phyloP scores from a whole-genome alignment of 257 asterid species.

The Ophiorrhiza pumila region DNA sequence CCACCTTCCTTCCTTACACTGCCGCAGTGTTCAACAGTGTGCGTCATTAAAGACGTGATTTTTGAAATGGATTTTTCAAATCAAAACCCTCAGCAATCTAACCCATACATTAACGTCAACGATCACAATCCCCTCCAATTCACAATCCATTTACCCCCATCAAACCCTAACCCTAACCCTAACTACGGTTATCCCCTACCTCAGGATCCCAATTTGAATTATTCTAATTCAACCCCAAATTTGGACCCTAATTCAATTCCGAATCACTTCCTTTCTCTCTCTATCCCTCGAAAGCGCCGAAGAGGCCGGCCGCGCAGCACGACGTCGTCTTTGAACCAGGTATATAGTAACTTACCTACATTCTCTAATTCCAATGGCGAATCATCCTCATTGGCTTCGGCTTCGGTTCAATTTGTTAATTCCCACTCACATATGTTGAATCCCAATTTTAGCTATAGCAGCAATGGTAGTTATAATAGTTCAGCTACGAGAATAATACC shows the following conservation, averaged over 20 bases:
- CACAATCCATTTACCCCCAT: conserved; percentile 42
- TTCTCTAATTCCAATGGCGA: conserved; percentile 28
- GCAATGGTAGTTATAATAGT: conserved; percentile 19
- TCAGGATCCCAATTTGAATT: conserved; percentile 20
- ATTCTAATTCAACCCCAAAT: conserved; percentile 26
- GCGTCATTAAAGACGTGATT: background rate
- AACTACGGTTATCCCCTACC: conserved; percentile 11
- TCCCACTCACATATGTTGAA: conserved; percentile 29
- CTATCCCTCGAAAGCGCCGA: conserved; percentile 69
- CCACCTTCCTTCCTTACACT: background rate
- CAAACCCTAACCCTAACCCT: conserved; percentile 26
- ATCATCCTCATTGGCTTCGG: conserved; percentile 33
- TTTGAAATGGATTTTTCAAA: conserved; percentile 48
- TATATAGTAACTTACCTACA: conserved; percentile 26
- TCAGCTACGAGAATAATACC: conserved; percentile 14
- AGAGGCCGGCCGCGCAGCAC: conserved; percentile 70
- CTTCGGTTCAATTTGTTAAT: conserved; percentile 28
- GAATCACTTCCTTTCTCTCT: conserved; percentile 36
- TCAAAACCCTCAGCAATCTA: conserved; percentile 30
- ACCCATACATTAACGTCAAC: conserved; percentile 38
- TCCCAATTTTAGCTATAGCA: conserved; percentile 26
- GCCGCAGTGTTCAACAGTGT: background rate
- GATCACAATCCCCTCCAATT: conserved; percentile 49
- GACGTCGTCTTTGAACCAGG: conserved; percentile 42
- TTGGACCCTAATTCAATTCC: conserved; percentile 27